phyloP scores from a whole-genome alignment of 73 alveolate genomes.

The Stentor coeruleus region DNA sequence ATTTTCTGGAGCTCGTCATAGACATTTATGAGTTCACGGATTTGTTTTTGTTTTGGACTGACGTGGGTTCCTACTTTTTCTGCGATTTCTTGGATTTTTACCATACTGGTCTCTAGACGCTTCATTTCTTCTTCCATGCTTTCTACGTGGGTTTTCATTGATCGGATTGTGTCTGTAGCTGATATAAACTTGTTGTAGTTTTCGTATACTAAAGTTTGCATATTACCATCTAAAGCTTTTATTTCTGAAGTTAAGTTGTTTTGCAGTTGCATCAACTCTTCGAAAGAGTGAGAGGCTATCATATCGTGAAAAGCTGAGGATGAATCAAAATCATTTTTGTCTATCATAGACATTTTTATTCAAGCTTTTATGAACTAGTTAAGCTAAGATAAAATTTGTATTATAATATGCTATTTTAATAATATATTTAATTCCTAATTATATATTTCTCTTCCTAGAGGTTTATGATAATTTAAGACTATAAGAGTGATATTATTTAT shows the following conservation, averaged over 20 bases:
- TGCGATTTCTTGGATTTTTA: slow-evolving; percentile 21
- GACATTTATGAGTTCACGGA: not conserved
- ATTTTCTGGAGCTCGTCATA: slow-evolving; percentile 24
- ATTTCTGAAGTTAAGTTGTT: slow-evolving; percentile 57
- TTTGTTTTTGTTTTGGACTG: slow-evolving; percentile 8
- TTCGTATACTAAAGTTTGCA: slow-evolving; percentile 62
- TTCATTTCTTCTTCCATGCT: slow-evolving; percentile 54
- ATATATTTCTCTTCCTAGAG: no score
- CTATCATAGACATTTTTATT: slow-evolving; percentile 29
- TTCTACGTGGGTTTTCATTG: slow-evolving; percentile 55
- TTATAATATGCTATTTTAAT: no score
- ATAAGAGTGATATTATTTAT: no score
- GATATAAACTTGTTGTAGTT: slow-evolving; percentile 60
- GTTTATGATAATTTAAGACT: no score
- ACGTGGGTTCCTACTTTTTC: not conserved
- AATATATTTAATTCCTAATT: no score
- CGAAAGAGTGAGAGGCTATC: slow-evolving; percentile 45
- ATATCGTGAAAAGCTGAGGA: slow-evolving; percentile 45
- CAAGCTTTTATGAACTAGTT: no score
- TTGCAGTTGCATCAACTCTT: slow-evolving; percentile 54
- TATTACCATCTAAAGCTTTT: slow-evolving; percentile 52
- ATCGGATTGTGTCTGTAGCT: slow-evolving; percentile 60
- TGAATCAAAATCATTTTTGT: slow-evolving; percentile 49
- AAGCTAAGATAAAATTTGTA: no score
- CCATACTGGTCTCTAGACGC: slow-evolving; percentile 51